Evolutionary conservation across 2,329 filamentous ascomycete genomes (phyloP).

Genomic region (Microcyclosporella mali): DNA sequence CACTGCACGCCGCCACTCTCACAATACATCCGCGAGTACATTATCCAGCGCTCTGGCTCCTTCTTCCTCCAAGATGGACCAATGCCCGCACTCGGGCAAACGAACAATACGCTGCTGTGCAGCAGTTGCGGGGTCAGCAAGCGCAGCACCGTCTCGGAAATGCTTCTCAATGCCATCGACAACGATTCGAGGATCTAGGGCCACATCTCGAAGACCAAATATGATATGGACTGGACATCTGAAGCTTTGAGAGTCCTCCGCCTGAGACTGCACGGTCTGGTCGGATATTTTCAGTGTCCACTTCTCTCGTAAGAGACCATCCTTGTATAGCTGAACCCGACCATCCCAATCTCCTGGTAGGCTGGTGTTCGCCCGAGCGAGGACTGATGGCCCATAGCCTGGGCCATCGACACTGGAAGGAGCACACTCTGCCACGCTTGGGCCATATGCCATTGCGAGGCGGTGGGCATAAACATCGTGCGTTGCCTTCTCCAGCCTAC

Average conservation of each 20-base stretch:
- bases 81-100: conserved; percentile 48
- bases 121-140: not conserved
- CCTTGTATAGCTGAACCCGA: conserved; percentile 50
- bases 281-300: conserved; percentile 46
- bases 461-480: conserved; percentile 8
- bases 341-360: conserved; percentile 43
- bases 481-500: not conserved
- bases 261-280: not conserved
- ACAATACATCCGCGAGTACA: not conserved
- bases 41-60: conserved; percentile 12
- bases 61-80: conserved; percentile 44
- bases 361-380: conserved; percentile 30
- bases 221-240: conserved; percentile 49
- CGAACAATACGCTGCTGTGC: conserved; percentile 37
- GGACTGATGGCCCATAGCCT: conserved; percentile 39
- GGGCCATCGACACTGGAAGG: conserved; percentile 27
- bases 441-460: conserved; percentile 49
- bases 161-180: conserved; percentile 50
- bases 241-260: conserved; percentile 27
- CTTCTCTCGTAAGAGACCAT: conserved; percentile 38
- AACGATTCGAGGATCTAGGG: conserved; percentile 44
- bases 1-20: too few species aligned
- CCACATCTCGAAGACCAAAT: conserved; percentile 48
- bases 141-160: conserved; percentile 25
- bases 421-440: conserved; percentile 41